A percentile compares a stretch with the other conserved stretches of the same genome.
These are phyloP conservation scores for Pythium plurisporium DNA, from an alignment of 352 stramenopile species.

Conservation along the genomic window DNA sequence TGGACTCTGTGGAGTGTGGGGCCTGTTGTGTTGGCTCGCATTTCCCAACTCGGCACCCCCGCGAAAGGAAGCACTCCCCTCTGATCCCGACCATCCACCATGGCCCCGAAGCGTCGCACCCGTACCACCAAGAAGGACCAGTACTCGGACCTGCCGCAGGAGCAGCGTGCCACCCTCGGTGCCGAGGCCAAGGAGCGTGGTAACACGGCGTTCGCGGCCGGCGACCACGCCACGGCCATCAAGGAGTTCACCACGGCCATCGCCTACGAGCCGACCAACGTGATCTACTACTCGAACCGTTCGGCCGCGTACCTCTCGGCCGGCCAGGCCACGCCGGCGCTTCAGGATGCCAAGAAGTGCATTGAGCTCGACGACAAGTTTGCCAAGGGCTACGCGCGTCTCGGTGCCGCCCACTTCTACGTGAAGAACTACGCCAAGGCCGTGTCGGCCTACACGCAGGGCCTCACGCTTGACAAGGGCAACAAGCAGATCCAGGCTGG, in stretches of 20 bases:
- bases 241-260: constrained; percentile 87
- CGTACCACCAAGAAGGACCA: constrained; percentile 84
- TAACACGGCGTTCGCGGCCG: constrained; percentile 72
- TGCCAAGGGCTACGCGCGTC: constrained; percentile 83
- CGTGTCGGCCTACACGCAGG: constrained; percentile 74
- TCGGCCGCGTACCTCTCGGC: constrained; percentile 82
- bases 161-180: constrained; percentile 69
- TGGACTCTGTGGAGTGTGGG: not conserved
- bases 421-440: constrained; percentile 89
- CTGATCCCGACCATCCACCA: constrained; percentile 20
- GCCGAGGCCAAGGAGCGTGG: constrained; percentile 84
- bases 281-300: constrained; percentile 88
- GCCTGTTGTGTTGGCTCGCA: constrained; percentile 13
- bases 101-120: constrained; percentile 80
- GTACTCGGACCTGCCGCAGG: constrained; percentile 51
- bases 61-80: constrained; percentile 17
- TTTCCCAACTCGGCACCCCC: constrained; percentile 35
- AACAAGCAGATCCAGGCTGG: constrained; percentile 84
- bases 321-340: constrained; percentile 70
- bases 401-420: constrained; percentile 83
- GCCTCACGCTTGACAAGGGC: constrained; percentile 74
- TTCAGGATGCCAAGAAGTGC: constrained; percentile 85
- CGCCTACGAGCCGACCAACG: constrained; percentile 80
- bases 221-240: constrained; percentile 79
- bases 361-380: constrained; percentile 84